Evolutionary conservation across 306 rosid genomes (phyloP), one percentile per base, ranked within the genome.

Genomic region (Ormosia semicastrata): DNA sequence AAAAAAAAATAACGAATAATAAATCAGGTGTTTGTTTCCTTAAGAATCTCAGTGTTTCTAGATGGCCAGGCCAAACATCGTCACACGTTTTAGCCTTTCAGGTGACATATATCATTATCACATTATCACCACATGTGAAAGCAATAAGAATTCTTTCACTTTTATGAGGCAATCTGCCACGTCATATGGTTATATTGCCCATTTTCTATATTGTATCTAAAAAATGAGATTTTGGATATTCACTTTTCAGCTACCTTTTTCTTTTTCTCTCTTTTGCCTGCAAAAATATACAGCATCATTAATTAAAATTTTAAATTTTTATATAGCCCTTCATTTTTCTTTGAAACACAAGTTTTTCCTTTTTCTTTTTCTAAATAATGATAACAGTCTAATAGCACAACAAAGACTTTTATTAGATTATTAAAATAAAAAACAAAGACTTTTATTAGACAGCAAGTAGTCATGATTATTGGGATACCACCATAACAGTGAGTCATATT

Each of bases 71-170:
- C 1, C 12, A 71, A 29, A 80, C 57, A 63, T n/a, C 1, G 7
- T 81, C 79, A 64, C 84, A 65, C 57, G 83, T 69, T 33, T 58
- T 8, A 34, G 65, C 24, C 67, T 68, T 43, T 57, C 6, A 64
- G 80, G 58, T 69, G 73, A 69, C 66, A 56, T 54, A 63, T 32
- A 53, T n/a, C 2, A 10, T n/a, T n/a, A n/a, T n/a, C 54, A 29
- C 9, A 46, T 67, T 10, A 37, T 29, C 12, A 53, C 5, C 76
- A 53, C 71, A 50, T 60, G 68, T 82, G 73, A 82, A 82, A 60
- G 52, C 74, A 39, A 68, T 68, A 0, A 18, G 13, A 59, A 37
- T 32, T 47, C 40, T 5, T 46, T 68, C 76, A 6, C 60, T 75
- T 57, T 75, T 65, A 58, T 29, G 46, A 57, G 54, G 12, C 59